Base-by-base conservation (phyloP, 108 stramenopile species). In the Nitzschia sp. region DNA sequence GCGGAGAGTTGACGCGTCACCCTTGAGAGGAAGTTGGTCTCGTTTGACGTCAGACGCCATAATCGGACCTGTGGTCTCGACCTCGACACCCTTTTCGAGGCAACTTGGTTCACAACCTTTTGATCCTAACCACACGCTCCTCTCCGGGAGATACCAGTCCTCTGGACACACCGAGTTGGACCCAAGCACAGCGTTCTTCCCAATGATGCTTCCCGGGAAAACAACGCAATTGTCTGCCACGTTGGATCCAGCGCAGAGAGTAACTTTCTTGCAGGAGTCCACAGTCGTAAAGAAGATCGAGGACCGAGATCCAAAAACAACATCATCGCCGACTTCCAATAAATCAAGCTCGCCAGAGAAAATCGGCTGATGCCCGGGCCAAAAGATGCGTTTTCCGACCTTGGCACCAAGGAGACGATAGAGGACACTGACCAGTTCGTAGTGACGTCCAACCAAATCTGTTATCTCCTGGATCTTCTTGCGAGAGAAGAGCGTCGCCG, bases 361-460 rank as follows among this genome's bases (percentile, higher is more conserved):
- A 21, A 71, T 29, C 11, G 70, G 75, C 31, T 67, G 75, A 3
- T 72, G 51, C 6, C 83, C 83, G n/a, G 83, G 83, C 83, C 83
- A 84, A 51, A 83, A 83, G 9, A 82, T 77, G 25, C 79, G 79
- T 45, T 80, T 78, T 25, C 85, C 85, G 30, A 86, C 70, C 42
- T 81, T 82, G 15, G 85, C 85, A 3, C 85, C 85, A 24, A 86
- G 66, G 11, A 72, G 32, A 18, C 85, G 71, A 45, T 77, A 82
- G 18, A 82, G 31, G 5, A 59, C 19, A 36, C 78, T 79, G 21
- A 83, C 70, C 27, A 59, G 13, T 53, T 76, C 76, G 64, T 83
- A 86, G 54, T 86, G 85, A 19, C 75, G 69, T 23, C 85, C 85
- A 34, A 86, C 29, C 18, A 85, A 46, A 19, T 79, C 79, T 18